Conservation (phyloP, 345 rosid genomes). For the Murraya paniculata region DNA sequence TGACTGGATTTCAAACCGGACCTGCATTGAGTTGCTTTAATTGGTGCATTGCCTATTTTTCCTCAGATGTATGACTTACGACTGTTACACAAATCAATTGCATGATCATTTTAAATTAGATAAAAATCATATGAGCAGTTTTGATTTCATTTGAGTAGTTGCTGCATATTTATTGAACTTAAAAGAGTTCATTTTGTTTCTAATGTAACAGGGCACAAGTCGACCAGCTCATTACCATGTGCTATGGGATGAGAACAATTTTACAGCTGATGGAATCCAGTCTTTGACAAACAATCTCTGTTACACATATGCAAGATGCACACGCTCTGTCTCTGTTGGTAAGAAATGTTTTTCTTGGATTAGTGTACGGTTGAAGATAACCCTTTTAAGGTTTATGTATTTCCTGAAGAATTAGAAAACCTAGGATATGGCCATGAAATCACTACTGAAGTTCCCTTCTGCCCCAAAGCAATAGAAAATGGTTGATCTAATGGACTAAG, state of each 20-base stretch:
- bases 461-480: background rate
- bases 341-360: slow-evolving; percentile 9
- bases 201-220: slow-evolving; percentile 75
- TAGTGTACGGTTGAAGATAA: background rate
- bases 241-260: slow-evolving; percentile 97
- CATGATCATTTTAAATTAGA: too few relatives aligned
- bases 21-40: background rate
- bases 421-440: background rate
- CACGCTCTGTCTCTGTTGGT: slow-evolving; percentile 94
- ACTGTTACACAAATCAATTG: too few relatives aligned
- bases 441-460: background rate
- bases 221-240: slow-evolving; percentile 99
- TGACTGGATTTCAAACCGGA: background rate
- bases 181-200: background rate
- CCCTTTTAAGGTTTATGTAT: background rate
- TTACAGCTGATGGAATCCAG: slow-evolving; percentile 95
- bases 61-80: too few relatives aligned
- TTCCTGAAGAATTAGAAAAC: background rate
- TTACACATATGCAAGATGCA: slow-evolving; percentile 97
- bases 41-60: background rate
- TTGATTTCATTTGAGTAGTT: background rate
- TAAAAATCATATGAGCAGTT: too few relatives aligned
- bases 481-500: background rate
- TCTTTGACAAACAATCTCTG: slow-evolving; percentile 95
- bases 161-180: background rate